phyloP scores from a whole-genome alignment of 1,139 yeast genomes.

The Blastobotrys apis region DNA sequence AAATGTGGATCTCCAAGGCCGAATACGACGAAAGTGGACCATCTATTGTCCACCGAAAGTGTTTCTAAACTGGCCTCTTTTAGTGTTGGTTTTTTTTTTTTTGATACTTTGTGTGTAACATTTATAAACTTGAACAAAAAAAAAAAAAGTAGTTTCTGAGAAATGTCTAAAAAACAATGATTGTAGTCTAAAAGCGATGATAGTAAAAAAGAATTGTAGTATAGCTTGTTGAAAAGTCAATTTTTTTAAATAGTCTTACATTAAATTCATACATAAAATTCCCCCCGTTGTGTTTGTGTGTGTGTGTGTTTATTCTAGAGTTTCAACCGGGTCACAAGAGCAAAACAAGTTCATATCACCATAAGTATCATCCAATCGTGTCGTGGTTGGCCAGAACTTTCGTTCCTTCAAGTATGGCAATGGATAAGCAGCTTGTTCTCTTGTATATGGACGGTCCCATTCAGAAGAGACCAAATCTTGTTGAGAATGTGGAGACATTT shows the following conservation, averaged over 20 bases:
- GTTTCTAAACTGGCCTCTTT: conserved; percentile 63
- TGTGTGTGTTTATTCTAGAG: conserved; percentile 21
- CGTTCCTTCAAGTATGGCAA: conserved; percentile 62
- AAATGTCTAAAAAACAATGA: too few species aligned
- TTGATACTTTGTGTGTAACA: neutral
- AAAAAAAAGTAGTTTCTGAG: neutral
- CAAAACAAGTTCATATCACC: conserved; percentile 93
- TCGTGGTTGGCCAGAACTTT: conserved; percentile 94
- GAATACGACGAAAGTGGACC: conserved; percentile 99
- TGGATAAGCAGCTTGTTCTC: conserved; percentile 94
- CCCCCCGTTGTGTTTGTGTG: too few species aligned
- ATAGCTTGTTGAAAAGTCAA: too few species aligned
- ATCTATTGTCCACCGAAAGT: conserved; percentile 99
- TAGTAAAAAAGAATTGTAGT: too few species aligned
- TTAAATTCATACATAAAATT: too few species aligned
- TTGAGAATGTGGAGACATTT: conserved; percentile 89
- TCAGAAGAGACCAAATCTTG: conserved; percentile 69
- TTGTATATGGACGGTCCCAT: conserved; percentile 84
- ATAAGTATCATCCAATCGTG: conserved; percentile 87
- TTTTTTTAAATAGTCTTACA: too few species aligned
- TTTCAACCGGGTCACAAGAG: conserved; percentile 54
- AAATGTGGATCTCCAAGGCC: conserved; percentile 87
- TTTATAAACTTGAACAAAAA: too few species aligned
- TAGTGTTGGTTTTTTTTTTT: neutral
- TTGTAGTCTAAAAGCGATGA: too few species aligned